A percentile compares a stretch with the other conserved stretches of the same genome.
Evolutionary conservation across 495 filamentous ascomycete species (phyloP).

Genomic region (Penicillium macrosclerotiorum): DNA sequence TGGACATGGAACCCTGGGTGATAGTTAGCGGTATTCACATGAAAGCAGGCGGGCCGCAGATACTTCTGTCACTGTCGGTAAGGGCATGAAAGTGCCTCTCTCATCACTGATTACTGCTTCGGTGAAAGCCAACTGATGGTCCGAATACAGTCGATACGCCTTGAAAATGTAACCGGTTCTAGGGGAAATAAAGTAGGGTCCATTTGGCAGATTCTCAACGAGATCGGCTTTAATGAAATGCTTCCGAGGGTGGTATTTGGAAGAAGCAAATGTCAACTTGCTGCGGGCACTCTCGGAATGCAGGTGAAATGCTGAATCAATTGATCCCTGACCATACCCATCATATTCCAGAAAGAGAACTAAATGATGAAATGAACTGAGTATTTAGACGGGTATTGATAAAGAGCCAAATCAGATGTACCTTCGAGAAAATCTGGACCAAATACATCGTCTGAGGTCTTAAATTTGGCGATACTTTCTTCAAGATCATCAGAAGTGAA

Average conservation of each 20-base stretch:
- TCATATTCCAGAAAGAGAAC: slow-evolving; percentile 6
- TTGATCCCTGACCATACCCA: slow-evolving; percentile 1
- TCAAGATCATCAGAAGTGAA: slow-evolving; percentile 19
- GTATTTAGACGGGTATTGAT: too few relatives aligned
- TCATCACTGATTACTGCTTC: slow-evolving; percentile 33
- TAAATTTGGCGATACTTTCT: slow-evolving; percentile 26
- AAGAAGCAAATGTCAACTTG: slow-evolving; percentile 8
- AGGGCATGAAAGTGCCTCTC: slow-evolving; percentile 32
- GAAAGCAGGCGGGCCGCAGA: slow-evolving; percentile 9
- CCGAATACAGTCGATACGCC: slow-evolving; percentile 42
- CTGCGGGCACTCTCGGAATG: not conserved
- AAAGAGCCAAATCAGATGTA: too few relatives aligned
- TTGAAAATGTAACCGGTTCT: slow-evolving; percentile 35
- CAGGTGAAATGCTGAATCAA: not conserved
- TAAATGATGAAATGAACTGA: slow-evolving; percentile 4
- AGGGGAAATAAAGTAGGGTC: slow-evolving; percentile 48
- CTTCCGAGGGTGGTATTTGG: not conserved
- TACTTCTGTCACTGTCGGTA: slow-evolving; percentile 34
- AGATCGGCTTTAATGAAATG: slow-evolving; percentile 4
- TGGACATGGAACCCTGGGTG: slow-evolving; percentile 15
- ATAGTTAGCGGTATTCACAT: not conserved
- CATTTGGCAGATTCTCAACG: slow-evolving; percentile 29
- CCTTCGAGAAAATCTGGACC: slow-evolving; percentile 33
- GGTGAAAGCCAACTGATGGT: slow-evolving; percentile 39
- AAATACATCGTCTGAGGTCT: slow-evolving; percentile 41